These are phyloP conservation scores for Phaeosphaeria sp. DNA, from an alignment of 2,329 filamentous ascomycete species.

Conservation along the genomic window DNA sequence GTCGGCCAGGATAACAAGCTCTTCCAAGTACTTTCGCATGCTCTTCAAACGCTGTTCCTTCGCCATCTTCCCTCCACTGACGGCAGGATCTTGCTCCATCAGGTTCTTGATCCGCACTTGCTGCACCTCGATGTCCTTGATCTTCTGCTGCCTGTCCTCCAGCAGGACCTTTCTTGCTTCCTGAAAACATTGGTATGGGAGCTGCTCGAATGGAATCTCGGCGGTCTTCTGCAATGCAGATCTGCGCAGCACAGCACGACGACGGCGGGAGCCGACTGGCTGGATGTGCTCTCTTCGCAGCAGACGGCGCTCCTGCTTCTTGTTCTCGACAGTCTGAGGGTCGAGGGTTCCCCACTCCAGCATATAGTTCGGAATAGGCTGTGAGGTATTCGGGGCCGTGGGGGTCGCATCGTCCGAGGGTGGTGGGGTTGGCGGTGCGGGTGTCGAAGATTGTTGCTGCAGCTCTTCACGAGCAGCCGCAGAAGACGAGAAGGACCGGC, in stretches of 20 bases:
- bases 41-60: constrained; percentile 73
- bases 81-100: constrained; percentile 62
- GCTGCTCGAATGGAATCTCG: constrained; percentile 85
- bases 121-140: constrained; percentile 73
- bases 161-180: constrained; percentile 86
- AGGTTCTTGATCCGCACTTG: constrained; percentile 72
- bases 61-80: constrained; percentile 67
- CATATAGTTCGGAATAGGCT: constrained; percentile 40
- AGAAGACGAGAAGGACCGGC: constrained; percentile 59
- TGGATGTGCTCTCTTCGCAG: constrained; percentile 69
- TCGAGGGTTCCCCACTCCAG: constrained; percentile 44
- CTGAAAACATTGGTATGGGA: constrained; percentile 98
- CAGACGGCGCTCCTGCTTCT: constrained; percentile 69
- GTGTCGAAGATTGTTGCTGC: constrained; percentile 40
- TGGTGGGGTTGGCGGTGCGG: constrained; percentile 25
- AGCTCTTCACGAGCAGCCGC: constrained; percentile 52
- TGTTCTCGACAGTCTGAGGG: constrained; percentile 41
- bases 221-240: constrained; percentile 59
- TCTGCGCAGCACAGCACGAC: constrained; percentile 61
- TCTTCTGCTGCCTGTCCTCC: constrained; percentile 80
- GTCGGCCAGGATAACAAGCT: constrained; percentile 87
- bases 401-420: constrained; percentile 17
- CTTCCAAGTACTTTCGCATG: constrained; percentile 75
- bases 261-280: constrained; percentile 84
- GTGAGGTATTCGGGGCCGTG: constrained; percentile 15